Percentiles rank a stretch among this genome's conserved stretches.
Evolutionary conservation across 148 eudicot genomes (phyloP).

Genomic region (Rhododendron griersonianum): DNA sequence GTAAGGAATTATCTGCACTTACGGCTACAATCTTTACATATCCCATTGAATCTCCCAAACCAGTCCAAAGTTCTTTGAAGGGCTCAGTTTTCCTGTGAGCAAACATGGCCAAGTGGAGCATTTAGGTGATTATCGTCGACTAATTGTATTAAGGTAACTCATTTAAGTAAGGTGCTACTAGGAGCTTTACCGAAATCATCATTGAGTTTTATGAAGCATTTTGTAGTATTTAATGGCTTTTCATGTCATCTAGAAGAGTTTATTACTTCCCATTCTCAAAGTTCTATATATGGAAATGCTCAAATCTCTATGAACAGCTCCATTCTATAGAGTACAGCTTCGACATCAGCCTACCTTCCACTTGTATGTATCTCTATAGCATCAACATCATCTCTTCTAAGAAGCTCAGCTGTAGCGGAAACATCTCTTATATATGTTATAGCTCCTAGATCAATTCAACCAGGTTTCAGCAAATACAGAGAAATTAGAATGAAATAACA

Average conservation of each 20-base stretch:
- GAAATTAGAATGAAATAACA: not conserved
- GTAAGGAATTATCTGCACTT: slow-evolving; percentile 15
- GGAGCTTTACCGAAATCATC: not conserved
- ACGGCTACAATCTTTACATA: slow-evolving; percentile 75
- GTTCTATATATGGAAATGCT: not conserved
- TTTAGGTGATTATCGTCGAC: not conserved
- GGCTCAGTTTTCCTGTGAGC: slow-evolving; percentile 46
- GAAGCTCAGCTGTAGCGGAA: slow-evolving; percentile 60
- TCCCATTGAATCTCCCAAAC: slow-evolving; percentile 56
- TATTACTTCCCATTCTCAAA: not conserved
- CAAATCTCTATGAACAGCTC: not conserved
- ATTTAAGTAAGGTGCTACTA: not conserved
- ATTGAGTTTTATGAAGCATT: not conserved
- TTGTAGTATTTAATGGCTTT: not conserved
- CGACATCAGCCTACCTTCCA: slow-evolving; percentile 54
- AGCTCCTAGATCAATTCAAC: slow-evolving; percentile 44
- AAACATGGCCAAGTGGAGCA: slow-evolving; percentile 5
- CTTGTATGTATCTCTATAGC: slow-evolving; percentile 90
- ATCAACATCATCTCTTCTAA: slow-evolving; percentile 65
- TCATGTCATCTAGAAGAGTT: not conserved
- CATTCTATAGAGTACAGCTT: not conserved
- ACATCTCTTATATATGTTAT: slow-evolving; percentile 67
- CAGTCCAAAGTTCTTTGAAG: slow-evolving; percentile 65
- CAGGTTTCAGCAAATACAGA: not conserved
- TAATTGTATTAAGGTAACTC: not conserved